Conservation (phyloP, 805 yeast species). For the Kazachstania viticola region DNA sequence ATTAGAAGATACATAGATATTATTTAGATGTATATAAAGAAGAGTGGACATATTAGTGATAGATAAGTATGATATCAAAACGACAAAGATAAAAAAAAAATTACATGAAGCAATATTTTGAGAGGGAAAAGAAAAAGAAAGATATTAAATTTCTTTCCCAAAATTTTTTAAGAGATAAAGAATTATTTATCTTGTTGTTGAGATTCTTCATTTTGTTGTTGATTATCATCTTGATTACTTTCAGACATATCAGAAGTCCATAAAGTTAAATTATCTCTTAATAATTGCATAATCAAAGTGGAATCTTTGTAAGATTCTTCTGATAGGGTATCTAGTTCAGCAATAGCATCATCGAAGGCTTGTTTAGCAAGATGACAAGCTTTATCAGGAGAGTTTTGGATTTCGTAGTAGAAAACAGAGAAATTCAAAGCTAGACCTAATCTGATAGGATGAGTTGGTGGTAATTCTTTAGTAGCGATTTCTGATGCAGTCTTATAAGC, state of each 20-base stretch:
- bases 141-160: no score
- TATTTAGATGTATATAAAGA: no score
- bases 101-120: no score
- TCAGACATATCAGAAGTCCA: slow-evolving; percentile 91
- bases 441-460: slow-evolving; percentile 96
- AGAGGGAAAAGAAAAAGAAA: no score
- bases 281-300: slow-evolving; percentile 92
- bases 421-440: slow-evolving; percentile 93
- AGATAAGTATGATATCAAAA: no score
- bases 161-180: no score
- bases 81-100: no score
- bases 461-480: slow-evolving; percentile 87
- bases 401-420: slow-evolving; percentile 95
- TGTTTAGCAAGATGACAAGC: slow-evolving; percentile 97
- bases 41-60: no score
- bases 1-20: no score
- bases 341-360: slow-evolving; percentile 97
- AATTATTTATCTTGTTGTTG: neutral
- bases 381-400: slow-evolving; percentile 91
- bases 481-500: slow-evolving; percentile 91
- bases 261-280: slow-evolving; percentile 92
- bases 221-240: slow-evolving; percentile 48
- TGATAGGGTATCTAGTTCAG: slow-evolving; percentile 89
- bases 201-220: slow-evolving; percentile 9
- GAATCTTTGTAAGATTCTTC: slow-evolving; percentile 98